Conservation (phyloP, 768 basidiomycete genomes). For the Kwoniella sp. region DNA sequence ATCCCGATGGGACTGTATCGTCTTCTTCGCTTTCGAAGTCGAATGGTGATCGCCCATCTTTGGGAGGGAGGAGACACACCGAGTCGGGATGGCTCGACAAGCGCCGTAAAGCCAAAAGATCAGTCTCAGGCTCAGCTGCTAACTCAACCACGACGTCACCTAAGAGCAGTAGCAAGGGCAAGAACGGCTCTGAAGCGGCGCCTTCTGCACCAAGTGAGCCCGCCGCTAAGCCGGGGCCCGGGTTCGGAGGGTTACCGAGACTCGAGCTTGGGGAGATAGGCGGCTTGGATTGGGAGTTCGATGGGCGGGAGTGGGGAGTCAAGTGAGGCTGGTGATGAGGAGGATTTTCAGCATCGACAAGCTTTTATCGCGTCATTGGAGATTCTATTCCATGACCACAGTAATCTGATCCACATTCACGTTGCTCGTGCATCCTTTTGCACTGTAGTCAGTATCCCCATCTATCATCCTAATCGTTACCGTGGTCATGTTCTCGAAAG, state of each 20-base stretch:
- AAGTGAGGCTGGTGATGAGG: no score
- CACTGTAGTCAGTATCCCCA: no score
- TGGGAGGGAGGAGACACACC: slow-evolving; percentile 17
- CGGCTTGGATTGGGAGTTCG: slow-evolving; percentile 15
- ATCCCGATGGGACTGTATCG: not conserved
- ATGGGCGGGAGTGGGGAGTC: slow-evolving; percentile 15
- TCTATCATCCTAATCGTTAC: no score
- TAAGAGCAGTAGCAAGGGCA: not conserved
- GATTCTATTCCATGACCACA: no score
- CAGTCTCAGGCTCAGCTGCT: not conserved
- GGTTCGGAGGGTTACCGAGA: slow-evolving; percentile 4
- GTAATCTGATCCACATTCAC: no score
- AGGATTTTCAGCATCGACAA: no score
- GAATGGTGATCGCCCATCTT: slow-evolving; percentile 4
- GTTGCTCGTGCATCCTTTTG: no score
- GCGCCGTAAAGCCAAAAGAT: slow-evolving; percentile 8
- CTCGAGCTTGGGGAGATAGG: slow-evolving; percentile 6
- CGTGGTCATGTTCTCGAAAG: no score
- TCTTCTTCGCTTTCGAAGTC: not conserved
- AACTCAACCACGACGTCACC: slow-evolving; percentile 2
- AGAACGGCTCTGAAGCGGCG: not conserved
- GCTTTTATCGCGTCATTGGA: no score
- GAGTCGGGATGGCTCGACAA: slow-evolving; percentile 11
- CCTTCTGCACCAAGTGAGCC: not conserved
- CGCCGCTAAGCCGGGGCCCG: not conserved